phyloP scores from a whole-genome alignment of 2,329 filamentous ascomycete species.

The Celoporthe dispersa region DNA sequence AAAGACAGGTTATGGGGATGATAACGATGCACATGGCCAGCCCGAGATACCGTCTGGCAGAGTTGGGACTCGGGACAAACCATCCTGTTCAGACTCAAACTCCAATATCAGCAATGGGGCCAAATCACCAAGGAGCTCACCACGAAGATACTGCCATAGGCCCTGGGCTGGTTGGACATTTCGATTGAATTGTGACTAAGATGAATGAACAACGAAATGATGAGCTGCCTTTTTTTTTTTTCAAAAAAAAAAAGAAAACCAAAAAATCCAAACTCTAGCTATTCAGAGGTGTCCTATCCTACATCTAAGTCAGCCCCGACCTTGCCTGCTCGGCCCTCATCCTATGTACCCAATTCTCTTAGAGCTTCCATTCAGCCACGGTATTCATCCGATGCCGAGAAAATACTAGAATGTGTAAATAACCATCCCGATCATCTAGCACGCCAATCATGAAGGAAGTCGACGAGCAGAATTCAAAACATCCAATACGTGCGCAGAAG shows the following conservation, averaged over 20 bases:
- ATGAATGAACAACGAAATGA: not conserved
- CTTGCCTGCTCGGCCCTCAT: not conserved
- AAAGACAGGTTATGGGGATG: constrained; percentile 10
- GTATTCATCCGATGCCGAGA: not conserved
- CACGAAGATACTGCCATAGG: not conserved
- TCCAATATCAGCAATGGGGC: not conserved
- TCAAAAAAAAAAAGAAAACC: no score
- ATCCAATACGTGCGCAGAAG: no score
- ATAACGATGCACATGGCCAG: constrained; percentile 12
- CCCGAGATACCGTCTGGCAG: constrained; percentile 6
- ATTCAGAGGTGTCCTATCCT: no score
- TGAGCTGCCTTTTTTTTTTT: not conserved
- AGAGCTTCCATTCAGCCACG: not conserved
- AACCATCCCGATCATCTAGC: no score
- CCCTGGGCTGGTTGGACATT: not conserved
- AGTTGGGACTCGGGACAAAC: not conserved
- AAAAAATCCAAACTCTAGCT: no score
- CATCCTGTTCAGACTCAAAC: constrained; percentile 8
- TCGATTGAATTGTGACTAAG: not conserved
- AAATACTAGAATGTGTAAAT: no score
- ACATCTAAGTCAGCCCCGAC: not conserved
- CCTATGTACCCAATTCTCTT: not conserved
- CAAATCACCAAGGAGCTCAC: not conserved
- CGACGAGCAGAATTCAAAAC: no score
- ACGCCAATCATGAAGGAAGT: no score